These are phyloP conservation scores for Mycena vitilis DNA, from an alignment of 768 basidiomycete species.

Conservation along the genomic window DNA sequence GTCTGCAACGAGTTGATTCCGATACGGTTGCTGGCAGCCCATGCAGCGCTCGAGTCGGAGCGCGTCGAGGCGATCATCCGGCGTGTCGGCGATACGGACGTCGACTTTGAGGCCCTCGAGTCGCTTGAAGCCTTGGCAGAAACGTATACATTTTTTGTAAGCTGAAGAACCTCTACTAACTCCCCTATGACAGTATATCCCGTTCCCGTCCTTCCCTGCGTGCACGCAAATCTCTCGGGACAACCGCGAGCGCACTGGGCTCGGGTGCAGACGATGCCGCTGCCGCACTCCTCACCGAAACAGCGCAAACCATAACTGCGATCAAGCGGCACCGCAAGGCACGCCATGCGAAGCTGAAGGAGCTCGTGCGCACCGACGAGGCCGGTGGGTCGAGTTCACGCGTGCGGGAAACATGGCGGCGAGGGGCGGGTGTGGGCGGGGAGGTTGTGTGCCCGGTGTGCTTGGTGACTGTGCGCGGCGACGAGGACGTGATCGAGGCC, in stretches of 20 bases:
- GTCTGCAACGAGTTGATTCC: slow-evolving; percentile 81
- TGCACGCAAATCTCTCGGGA: slow-evolving; percentile 53
- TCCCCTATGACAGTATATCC: slow-evolving; percentile 44
- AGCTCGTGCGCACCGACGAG: slow-evolving; percentile 65
- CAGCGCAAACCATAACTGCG: slow-evolving; percentile 67
- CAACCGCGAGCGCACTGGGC: slow-evolving; percentile 21
- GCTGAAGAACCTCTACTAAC: not conserved
- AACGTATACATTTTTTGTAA: slow-evolving; percentile 53
- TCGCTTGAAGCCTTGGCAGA: slow-evolving; percentile 42
- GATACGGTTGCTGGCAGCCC: slow-evolving; percentile 73
- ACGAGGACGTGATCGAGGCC: slow-evolving; percentile 79
- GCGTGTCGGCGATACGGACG: slow-evolving; percentile 71
- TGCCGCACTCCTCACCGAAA: slow-evolving; percentile 48
- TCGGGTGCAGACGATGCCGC: not conserved
- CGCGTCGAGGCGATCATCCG: slow-evolving; percentile 76
- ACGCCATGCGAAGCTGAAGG: slow-evolving; percentile 74
- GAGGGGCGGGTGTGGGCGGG: slow-evolving; percentile 45
- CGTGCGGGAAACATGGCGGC: slow-evolving; percentile 44
- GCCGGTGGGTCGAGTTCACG: slow-evolving; percentile 53
- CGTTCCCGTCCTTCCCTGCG: slow-evolving; percentile 53
- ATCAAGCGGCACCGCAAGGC: slow-evolving; percentile 78
- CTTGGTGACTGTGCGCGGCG: slow-evolving; percentile 65
- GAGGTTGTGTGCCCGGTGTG: slow-evolving; percentile 81
- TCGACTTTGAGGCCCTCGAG: slow-evolving; percentile 63
- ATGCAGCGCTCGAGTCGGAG: slow-evolving; percentile 73